Percentiles rank a stretch among this genome's conserved stretches.
Evolutionary conservation across 73 alveolate genomes (phyloP).

Genomic region (Blepharisma stoltei): DNA sequence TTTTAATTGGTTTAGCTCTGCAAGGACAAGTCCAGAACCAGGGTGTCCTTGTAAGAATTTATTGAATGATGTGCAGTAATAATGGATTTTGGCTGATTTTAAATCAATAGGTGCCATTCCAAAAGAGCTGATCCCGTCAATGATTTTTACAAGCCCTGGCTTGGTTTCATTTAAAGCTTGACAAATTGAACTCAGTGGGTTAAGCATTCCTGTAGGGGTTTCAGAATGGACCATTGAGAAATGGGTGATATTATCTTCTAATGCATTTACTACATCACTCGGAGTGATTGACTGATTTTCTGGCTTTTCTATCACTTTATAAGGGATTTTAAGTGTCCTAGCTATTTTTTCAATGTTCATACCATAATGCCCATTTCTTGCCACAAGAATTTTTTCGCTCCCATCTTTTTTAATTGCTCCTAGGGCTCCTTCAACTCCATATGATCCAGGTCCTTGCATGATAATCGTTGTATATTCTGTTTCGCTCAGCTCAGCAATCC

Average conservation of each 20-base stretch:
- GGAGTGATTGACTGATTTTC: constrained; percentile 38
- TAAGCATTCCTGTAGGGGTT: constrained; percentile 56
- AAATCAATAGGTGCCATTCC: constrained; percentile 49
- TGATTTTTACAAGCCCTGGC: constrained; percentile 28
- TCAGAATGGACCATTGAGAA: constrained; percentile 57
- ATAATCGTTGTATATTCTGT: constrained; percentile 46
- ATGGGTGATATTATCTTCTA: constrained; percentile 49
- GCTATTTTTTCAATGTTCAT: constrained; percentile 44
- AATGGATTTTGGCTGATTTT: constrained; percentile 39
- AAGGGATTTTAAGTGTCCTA: constrained; percentile 29
- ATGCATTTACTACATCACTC: constrained; percentile 33
- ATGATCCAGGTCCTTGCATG: constrained; percentile 66
- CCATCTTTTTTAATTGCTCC: constrained; percentile 17
- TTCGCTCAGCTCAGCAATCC: constrained; percentile 30
- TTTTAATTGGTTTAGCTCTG: constrained; percentile 24
- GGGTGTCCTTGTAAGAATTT: constrained; percentile 53
- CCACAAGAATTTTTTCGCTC: constrained; percentile 36
- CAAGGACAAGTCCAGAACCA: constrained; percentile 51
- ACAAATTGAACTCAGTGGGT: constrained; percentile 32
- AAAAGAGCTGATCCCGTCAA: constrained; percentile 60
- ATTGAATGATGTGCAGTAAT: constrained; percentile 43
- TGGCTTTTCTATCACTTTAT: constrained; percentile 30
- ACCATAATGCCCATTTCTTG: constrained; percentile 56
- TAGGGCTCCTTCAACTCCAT: constrained; percentile 53
- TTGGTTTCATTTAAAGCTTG: constrained; percentile 10